phyloP scores from a whole-genome alignment of 176 grass and related monocot genomes.

The Carex scoparia region DNA sequence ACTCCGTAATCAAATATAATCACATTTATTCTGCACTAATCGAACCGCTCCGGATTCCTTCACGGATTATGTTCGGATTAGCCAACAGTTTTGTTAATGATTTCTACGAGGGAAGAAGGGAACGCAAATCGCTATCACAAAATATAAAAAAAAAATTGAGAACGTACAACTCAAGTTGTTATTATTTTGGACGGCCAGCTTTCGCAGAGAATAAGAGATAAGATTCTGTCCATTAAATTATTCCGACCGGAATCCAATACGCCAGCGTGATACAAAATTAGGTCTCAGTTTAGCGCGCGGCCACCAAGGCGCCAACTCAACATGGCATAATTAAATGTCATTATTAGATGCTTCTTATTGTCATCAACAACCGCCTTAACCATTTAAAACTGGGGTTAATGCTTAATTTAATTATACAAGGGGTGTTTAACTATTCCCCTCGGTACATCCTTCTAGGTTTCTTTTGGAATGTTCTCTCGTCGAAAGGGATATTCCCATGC shows the following conservation, averaged over 20 bases:
- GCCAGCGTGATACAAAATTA: constrained; percentile 11
- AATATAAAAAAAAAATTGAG: background rate
- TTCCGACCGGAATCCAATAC: constrained; percentile 16
- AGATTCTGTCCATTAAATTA: constrained; percentile 21
- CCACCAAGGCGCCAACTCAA: background rate
- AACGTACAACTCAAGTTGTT: background rate
- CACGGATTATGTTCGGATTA: background rate
- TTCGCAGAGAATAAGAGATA: constrained; percentile 20
- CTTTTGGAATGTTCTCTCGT: constrained; percentile 26
- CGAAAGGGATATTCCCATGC: constrained; percentile 15
- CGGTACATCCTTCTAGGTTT: background rate
- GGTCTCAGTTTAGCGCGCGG: background rate
- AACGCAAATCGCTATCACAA: constrained; percentile 15
- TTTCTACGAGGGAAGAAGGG: background rate
- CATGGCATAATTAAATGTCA: constrained; percentile 4
- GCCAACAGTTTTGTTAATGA: background rate
- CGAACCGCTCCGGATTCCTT: no score
- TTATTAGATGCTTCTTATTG: constrained; percentile 21
- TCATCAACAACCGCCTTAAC: constrained; percentile 13
- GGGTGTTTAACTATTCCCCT: background rate
- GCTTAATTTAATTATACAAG: constrained; percentile 13
- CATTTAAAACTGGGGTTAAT: background rate
- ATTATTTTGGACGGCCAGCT: background rate
- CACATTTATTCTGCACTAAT: no score
- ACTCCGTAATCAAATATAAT: no score